Conservation (phyloP, 208 protist genomes). For the Vickermania spadyakhi region DNA sequence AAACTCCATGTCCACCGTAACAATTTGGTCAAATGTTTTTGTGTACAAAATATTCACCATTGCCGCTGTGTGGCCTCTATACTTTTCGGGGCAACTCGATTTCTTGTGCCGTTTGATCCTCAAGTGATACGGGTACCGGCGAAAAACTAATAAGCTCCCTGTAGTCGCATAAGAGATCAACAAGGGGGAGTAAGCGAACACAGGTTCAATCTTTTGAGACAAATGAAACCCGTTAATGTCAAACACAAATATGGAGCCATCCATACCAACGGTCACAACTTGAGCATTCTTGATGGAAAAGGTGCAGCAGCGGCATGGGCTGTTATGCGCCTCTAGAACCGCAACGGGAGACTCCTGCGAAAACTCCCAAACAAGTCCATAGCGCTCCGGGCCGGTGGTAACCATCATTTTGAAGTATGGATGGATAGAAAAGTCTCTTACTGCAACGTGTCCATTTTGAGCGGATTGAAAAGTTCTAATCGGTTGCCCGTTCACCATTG, state of each 20-base stretch:
- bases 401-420: constrained; percentile 52
- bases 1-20: constrained; percentile 64
- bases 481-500: constrained; percentile 35
- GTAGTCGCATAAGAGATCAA: constrained; percentile 22
- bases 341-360: constrained; percentile 43
- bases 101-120: constrained; percentile 45
- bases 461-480: constrained; percentile 30
- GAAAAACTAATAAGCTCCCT: constrained; percentile 32
- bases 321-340: constrained; percentile 50
- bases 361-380: constrained; percentile 77
- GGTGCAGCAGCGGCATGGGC: constrained; percentile 48
- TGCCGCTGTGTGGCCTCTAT: constrained; percentile 41
- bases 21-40: constrained; percentile 46
- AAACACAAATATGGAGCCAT: constrained; percentile 62
- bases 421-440: constrained; percentile 57
- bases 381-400: constrained; percentile 62
- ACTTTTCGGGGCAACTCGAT: constrained; percentile 35
- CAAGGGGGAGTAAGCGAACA: constrained; percentile 11
- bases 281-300: constrained; percentile 27
- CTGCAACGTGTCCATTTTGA: constrained; percentile 21
- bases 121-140: constrained; percentile 38
- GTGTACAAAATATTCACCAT: constrained; percentile 57
- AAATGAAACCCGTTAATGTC: constrained; percentile 48
- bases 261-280: constrained; percentile 49
- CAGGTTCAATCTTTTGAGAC: constrained; percentile 41